Base-by-base conservation (phyloP, 139 green algal genomes). In the Chlamydomonas incerta region DNA sequence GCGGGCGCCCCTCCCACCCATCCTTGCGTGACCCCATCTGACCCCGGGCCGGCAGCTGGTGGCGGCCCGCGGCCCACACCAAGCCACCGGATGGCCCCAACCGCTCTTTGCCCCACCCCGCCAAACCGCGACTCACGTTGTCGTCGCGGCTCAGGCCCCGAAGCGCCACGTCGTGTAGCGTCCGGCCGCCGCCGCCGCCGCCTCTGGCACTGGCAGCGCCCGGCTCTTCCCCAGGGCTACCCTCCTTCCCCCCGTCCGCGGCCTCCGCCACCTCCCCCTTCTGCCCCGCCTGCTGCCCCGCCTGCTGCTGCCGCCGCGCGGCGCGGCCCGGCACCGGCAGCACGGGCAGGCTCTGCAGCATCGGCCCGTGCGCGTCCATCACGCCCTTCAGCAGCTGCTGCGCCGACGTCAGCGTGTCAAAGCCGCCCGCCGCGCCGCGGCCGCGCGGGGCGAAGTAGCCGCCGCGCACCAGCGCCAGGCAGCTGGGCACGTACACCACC, bases 401-500 rank as follows among this genome's bases (percentile, higher is more conserved):
- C 2, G 93, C 94, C 26, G 91, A 92, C 14, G 92, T 90, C 9
- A 95, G 92, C 0, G 92, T 97, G 87, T 97, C 93, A 77, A 88
- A 97, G 14, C 88, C 23, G 9, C 77, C 87, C 9, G 73, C 90
- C 47, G 89, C 77, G 21, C 14, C 35, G 41, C 41, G 41, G 29
- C 83, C 65, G 15, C 81, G 63, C 35, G 87, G 72, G 41, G 11
- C 3, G 76, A 92, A 94, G 71, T 71, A 89, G 46, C 93, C 94
- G 47, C 94, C 92, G 20, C 89, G 69, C 15, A 93, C 88, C 26
- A 97, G 70, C 5, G 74, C 75, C 0, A 62, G 67, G 20, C 93
- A 94, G 17, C 89, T 89, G 24, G 94, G 94, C 0, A 97, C 50
- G 86, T 97, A 97, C 50, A 96, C 68, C 9, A 90, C 93, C 17